Percentiles rank a stretch among this genome's conserved stretches.
These are phyloP conservation scores for Orobanche coerulescens DNA, from an alignment of 257 asterid species.

Conservation along the genomic window DNA sequence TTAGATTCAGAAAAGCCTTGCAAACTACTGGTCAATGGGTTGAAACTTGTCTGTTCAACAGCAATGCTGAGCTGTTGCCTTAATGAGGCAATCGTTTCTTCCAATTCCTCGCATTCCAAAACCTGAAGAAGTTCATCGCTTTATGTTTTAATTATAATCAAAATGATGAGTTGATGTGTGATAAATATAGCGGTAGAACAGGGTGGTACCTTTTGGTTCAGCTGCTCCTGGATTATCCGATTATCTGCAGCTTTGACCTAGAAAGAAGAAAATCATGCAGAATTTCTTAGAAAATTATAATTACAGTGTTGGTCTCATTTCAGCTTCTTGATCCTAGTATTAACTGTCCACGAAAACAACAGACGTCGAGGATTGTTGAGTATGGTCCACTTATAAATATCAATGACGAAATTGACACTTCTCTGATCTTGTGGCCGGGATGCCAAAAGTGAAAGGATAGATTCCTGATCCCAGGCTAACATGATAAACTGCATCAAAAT, in stretches of 20 bases:
- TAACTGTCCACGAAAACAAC: background rate
- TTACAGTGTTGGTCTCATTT: background rate
- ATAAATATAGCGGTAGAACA: constrained; percentile 22
- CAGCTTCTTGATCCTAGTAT: constrained; percentile 6
- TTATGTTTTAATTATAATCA: constrained; percentile 1
- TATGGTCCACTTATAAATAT: background rate
- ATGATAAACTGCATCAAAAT: constrained; percentile 1
- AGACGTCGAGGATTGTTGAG: constrained; percentile 13
- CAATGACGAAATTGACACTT: background rate
- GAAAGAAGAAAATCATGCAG: constrained; percentile 23
- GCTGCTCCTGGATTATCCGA: constrained; percentile 90
- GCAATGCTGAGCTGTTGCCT: constrained; percentile 59
- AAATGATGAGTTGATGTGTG: constrained; percentile 14
- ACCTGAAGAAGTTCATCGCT: constrained; percentile 38
- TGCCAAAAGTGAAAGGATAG: background rate
- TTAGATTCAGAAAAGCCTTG: constrained; percentile 37
- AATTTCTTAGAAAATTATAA: background rate
- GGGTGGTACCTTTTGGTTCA: constrained; percentile 68
- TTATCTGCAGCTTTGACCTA: constrained; percentile 96
- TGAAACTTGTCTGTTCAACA: constrained; percentile 33
- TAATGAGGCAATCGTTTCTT: constrained; percentile 51
- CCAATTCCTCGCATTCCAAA: constrained; percentile 66
- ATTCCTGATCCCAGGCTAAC: background rate
- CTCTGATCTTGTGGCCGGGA: constrained; percentile 3
- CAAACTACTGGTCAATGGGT: constrained; percentile 34